Conservation (phyloP, 1,284 basidiomycete species). For the Moesziomyces globuligerus region DNA sequence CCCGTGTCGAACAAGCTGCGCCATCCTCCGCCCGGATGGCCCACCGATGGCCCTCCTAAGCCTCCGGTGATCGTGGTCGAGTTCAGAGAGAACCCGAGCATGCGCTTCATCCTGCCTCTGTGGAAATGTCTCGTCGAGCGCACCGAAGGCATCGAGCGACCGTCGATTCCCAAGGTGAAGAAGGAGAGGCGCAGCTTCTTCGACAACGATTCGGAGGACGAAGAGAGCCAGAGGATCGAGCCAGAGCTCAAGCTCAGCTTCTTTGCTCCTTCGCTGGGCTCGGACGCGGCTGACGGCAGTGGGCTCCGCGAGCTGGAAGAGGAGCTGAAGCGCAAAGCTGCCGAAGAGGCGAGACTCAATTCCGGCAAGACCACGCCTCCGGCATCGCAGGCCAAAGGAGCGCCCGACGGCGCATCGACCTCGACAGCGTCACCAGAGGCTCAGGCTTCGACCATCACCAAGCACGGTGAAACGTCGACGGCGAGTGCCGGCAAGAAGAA, state of each 20-base stretch:
- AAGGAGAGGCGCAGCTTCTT: constrained; percentile 49
- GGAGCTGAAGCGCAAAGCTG: constrained; percentile 40
- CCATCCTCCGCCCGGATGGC: constrained; percentile 51
- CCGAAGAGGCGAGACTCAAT: constrained; percentile 32
- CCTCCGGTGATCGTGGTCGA: constrained; percentile 65
- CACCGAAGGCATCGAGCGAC: constrained; percentile 44
- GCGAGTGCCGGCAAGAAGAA: constrained; percentile 10
- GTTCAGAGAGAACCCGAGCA: constrained; percentile 64
- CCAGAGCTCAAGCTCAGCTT: constrained; percentile 54
- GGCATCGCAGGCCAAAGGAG: constrained; percentile 2
- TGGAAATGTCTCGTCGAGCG: constrained; percentile 61
- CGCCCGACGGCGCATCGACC: constrained; percentile 5
- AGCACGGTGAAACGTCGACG: not conserved
- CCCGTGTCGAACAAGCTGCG: constrained; percentile 34
- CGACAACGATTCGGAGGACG: constrained; percentile 50
- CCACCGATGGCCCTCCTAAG: constrained; percentile 44
- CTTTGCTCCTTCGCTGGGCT: constrained; percentile 56
- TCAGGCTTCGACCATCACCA: not conserved
- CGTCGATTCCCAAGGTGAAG: constrained; percentile 41
- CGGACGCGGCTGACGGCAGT: constrained; percentile 55
- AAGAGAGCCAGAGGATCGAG: constrained; percentile 38
- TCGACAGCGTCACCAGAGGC: constrained; percentile 23
- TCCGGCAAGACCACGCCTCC: constrained; percentile 8
- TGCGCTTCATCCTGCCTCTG: constrained; percentile 62
- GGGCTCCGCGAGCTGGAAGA: constrained; percentile 47